Base-by-base conservation (phyloP, 1,139 yeast genomes). In the Sugiyamaella japonica region DNA sequence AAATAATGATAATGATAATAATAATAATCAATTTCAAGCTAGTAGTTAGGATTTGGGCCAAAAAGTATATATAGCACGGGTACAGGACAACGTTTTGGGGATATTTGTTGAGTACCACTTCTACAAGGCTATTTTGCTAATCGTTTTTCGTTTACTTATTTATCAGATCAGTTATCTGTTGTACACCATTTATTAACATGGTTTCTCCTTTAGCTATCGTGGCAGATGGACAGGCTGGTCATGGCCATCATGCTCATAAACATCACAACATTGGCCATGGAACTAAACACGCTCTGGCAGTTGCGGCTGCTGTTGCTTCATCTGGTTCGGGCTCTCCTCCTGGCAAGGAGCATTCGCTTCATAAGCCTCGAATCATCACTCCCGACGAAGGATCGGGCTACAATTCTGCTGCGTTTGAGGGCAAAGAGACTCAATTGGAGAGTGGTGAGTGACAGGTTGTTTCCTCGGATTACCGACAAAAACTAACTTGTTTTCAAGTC, bases 341-440 rank as follows among this genome's bases (percentile, higher is more conserved):
- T 29, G 43, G 40, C 10, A 44, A 9, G n/a, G 34, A 29, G 6
- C 25, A 20, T 13, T 37, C 45, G 13, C 40, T 20, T 23, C 45
- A 40, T 39, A 40, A 41, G 16, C 39, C 52, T 10, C 54, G 59
- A 34, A 55, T 63, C 48, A 61, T 63, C 48, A 61, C 57, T 12
- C 34, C 54, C 37, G 65, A 63, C 48, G 57, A 59, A 34, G 61
- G 66, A 40, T 62, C 70, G 31, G 97, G 90, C 59, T 90, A 91
- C 74, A 82, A 83, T 58, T 82, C 86, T 53, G 77, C 82, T 48
- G 86, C 89, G 3, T 91, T 89, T 67, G 80, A 83, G 40, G 96
- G 95, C 40, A 89, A 89, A 69, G 86, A 85, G 65, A 80, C 81
- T 56, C 98, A 93, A 70, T 80, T 85, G 69, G 93, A 85, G 59